A percentile compares a stretch with the other conserved stretches of the same genome.
These are phyloP conservation scores for Piedraia hortae DNA, from an alignment of 2,329 filamentous ascomycete genomes.

Conservation along the genomic window DNA sequence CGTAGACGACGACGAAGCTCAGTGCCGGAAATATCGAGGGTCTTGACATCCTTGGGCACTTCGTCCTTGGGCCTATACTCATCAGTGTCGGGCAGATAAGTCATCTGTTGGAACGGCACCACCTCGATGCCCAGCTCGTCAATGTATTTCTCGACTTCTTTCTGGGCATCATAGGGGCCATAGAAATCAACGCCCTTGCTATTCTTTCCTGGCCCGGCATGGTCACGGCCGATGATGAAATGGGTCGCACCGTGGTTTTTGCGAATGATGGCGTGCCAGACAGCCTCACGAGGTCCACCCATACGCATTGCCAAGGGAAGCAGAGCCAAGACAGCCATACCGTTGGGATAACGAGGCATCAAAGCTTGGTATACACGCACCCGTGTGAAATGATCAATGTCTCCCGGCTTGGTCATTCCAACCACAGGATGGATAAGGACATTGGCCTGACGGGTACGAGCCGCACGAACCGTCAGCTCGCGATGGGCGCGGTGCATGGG, in stretches of 20 bases:
- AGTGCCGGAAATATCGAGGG: slow-evolving; percentile 28
- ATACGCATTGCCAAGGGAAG: slow-evolving; percentile 95
- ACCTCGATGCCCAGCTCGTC: slow-evolving; percentile 95
- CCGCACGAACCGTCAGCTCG: slow-evolving; percentile 89
- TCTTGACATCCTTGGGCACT: slow-evolving; percentile 58
- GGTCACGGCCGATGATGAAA: slow-evolving; percentile 97
- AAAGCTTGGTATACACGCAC: slow-evolving; percentile 97
- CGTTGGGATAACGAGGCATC: slow-evolving; percentile 88
- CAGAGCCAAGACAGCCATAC: slow-evolving; percentile 90
- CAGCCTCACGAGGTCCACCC: slow-evolving; percentile 90
- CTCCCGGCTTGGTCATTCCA: slow-evolving; percentile 91
- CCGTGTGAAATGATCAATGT: slow-evolving; percentile 98
- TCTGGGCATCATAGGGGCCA: slow-evolving; percentile 89
- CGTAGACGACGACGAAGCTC: slow-evolving; percentile 81
- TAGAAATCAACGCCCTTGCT: slow-evolving; percentile 93
- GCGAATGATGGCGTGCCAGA: slow-evolving; percentile 99
- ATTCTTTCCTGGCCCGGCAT: slow-evolving; percentile 95
- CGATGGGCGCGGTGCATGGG: slow-evolving; percentile 98
- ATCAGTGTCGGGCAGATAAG: slow-evolving; percentile 87
- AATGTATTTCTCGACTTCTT: slow-evolving; percentile 86
- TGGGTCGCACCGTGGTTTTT: slow-evolving; percentile 98
- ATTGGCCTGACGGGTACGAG: slow-evolving; percentile 85
- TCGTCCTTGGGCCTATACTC: slow-evolving; percentile 88
- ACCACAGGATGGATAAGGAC: slow-evolving; percentile 98
- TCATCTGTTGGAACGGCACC: slow-evolving; percentile 98